These are phyloP conservation scores for Penicillium herquei DNA, from an alignment of 495 filamentous ascomycete genomes.

Conservation along the genomic window DNA sequence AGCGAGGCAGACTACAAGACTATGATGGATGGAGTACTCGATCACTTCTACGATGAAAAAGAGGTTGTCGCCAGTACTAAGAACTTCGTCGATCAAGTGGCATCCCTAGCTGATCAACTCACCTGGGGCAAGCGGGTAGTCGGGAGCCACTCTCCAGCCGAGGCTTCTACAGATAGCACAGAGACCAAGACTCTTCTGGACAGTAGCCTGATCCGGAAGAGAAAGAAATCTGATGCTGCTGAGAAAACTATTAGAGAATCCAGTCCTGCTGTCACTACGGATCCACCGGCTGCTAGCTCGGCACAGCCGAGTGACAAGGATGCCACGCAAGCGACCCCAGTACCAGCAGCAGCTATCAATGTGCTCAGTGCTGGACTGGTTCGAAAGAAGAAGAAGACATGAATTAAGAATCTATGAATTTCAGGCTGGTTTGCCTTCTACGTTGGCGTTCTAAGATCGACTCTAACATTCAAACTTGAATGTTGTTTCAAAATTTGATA, in stretches of 20 bases:
- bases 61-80: slow-evolving; percentile 67
- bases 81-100: slow-evolving; percentile 68
- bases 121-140: slow-evolving; percentile 55
- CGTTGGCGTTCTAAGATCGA: neutral
- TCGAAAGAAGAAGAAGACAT: slow-evolving; percentile 63
- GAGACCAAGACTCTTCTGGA: slow-evolving; percentile 39
- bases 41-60: slow-evolving; percentile 71
- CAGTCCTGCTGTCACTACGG: no score
- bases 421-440: neutral
- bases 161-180: slow-evolving; percentile 26
- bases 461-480: neutral
- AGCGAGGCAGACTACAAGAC: slow-evolving; percentile 71
- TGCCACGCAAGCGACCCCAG: slow-evolving; percentile 26
- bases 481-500: neutral
- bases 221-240: slow-evolving; percentile 43
- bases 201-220: slow-evolving; percentile 52
- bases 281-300: slow-evolving; percentile 11
- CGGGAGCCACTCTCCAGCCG: slow-evolving; percentile 38
- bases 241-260: slow-evolving; percentile 10
- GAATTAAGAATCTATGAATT: neutral
- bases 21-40: slow-evolving; percentile 75
- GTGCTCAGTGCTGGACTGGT: slow-evolving; percentile 57
- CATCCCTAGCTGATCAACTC: slow-evolving; percentile 49
- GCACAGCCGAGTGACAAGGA: slow-evolving; percentile 16
- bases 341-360: slow-evolving; percentile 47